A percentile compares a stretch with the other conserved stretches of the same genome.
phyloP scores from a whole-genome alignment of 2,329 filamentous ascomycete species.

The Neopestalotiopsis sp. region DNA sequence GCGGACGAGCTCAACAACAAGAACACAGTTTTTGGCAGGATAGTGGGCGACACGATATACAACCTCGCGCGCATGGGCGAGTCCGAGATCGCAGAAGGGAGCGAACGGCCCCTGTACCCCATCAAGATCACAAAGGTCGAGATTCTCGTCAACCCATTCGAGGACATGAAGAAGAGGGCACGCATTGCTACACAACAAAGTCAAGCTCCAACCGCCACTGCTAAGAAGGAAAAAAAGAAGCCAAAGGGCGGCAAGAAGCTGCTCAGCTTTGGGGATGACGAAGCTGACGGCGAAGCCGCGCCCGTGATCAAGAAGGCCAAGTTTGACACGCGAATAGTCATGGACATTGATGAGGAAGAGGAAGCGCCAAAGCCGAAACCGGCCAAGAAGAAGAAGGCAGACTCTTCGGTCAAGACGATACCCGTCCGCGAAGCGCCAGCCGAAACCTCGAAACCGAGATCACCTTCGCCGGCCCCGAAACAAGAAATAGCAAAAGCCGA shows the following conservation, averaged over 20 bases:
- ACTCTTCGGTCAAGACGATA: conserved; percentile 31
- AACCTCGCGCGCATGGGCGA: conserved; percentile 95
- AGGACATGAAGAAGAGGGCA: conserved; percentile 76
- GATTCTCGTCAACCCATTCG: conserved; percentile 81
- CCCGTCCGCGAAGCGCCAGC: conserved; percentile 32
- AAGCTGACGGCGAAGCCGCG: conserved; percentile 60
- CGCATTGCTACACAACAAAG: conserved; percentile 56
- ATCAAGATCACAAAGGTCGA: conserved; percentile 77
- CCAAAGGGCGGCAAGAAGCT: conserved; percentile 77
- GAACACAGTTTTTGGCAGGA: conserved; percentile 91
- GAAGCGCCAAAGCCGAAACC: conserved; percentile 32
- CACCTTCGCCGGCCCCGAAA: conserved; percentile 15
- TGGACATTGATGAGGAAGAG: conserved; percentile 56
- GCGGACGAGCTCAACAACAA: conserved; percentile 84
- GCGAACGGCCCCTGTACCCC: conserved; percentile 85
- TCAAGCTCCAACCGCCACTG: conserved; percentile 47
- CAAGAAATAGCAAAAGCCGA: conserved; percentile 25
- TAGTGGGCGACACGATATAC: conserved; percentile 94
- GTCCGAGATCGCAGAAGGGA: conserved; percentile 77
- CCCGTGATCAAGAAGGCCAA: conserved; percentile 76
- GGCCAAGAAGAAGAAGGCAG: conserved; percentile 35
- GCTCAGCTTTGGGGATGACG: conserved; percentile 78
- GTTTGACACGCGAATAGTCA: conserved; percentile 77
- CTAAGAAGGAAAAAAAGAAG: conserved; percentile 67
- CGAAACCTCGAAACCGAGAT: conserved; percentile 22